Percentiles rank a stretch among this genome's conserved stretches.
Conservation (phyloP, 2,329 filamentous ascomycete species). For the Xylariomycetidae sp. region DNA sequence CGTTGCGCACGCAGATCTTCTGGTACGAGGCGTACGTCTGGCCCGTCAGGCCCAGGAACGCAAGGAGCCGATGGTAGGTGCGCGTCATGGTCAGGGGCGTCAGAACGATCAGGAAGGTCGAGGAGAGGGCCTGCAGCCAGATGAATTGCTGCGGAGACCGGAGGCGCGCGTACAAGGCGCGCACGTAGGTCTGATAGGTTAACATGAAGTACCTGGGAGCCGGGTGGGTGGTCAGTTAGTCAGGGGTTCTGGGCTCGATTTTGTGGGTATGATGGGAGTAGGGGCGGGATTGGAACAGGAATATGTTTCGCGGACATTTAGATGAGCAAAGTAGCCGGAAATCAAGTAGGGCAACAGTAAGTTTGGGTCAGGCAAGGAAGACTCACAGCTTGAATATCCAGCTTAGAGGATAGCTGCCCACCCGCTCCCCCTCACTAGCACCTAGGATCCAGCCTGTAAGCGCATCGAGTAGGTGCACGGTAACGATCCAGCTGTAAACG, state of each 20-base stretch:
- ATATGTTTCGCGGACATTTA: too few relatives aligned
- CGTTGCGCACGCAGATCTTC: slow-evolving; percentile 61
- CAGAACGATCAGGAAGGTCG: slow-evolving; percentile 57
- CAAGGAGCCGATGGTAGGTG: slow-evolving; percentile 51
- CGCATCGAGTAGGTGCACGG: slow-evolving; percentile 60
- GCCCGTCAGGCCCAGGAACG: slow-evolving; percentile 48
- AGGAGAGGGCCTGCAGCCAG: slow-evolving; percentile 60
- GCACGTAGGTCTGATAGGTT: slow-evolving; percentile 68
- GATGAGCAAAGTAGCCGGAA: too few relatives aligned
- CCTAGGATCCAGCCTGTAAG: slow-evolving; percentile 64
- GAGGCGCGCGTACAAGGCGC: slow-evolving; percentile 63
- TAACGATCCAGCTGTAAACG: slow-evolving; percentile 66
- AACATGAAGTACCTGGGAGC: slow-evolving; percentile 60
- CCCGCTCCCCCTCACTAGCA: slow-evolving; percentile 60
- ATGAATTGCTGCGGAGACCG: slow-evolving; percentile 63
- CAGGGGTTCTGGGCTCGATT: too few relatives aligned
- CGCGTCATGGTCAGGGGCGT: slow-evolving; percentile 61
- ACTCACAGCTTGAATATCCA: slow-evolving; percentile 66
- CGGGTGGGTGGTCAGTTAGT: too few relatives aligned
- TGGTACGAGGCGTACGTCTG: slow-evolving; percentile 61
- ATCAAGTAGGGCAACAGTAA: too few relatives aligned
- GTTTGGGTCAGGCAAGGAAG: too few relatives aligned
- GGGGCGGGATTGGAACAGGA: too few relatives aligned
- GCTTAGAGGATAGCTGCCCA: slow-evolving; percentile 65
- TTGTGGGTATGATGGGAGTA: too few relatives aligned